Conservation (phyloP, 305 asterid genomes). For the Fraxinus floribunda region DNA sequence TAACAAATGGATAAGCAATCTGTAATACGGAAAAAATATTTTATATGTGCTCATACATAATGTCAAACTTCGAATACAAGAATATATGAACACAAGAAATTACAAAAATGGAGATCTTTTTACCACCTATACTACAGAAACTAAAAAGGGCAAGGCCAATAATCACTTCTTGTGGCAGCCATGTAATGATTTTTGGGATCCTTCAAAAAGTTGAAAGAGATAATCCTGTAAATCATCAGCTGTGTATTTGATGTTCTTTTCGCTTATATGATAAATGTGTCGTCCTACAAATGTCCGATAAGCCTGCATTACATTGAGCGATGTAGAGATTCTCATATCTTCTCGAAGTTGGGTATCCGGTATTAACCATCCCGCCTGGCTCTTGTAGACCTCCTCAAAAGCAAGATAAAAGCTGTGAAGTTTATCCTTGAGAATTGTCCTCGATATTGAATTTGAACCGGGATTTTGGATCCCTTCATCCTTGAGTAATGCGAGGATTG, state of each 20-base stretch:
- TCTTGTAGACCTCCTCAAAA: conserved; percentile 93
- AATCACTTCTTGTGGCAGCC: conserved; percentile 61
- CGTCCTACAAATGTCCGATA: conserved; percentile 84
- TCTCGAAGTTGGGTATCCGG: conserved; percentile 78
- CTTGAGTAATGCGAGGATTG: conserved; percentile 58
- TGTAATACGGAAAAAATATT: not conserved
- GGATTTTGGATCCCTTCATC: conserved; percentile 75
- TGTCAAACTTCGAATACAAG: conserved; percentile 14
- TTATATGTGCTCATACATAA: conserved; percentile 9
- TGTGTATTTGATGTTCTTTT: conserved; percentile 71
- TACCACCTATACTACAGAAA: conserved; percentile 4
- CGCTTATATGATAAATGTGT: conserved; percentile 55
- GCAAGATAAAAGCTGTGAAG: conserved; percentile 65
- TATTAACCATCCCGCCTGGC: conserved; percentile 79
- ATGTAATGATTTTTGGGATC: conserved; percentile 80
- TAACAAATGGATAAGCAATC: not conserved
- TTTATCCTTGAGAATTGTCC: conserved; percentile 64
- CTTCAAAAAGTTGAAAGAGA: conserved; percentile 76
- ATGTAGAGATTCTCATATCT: conserved; percentile 70
- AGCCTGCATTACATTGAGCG: conserved; percentile 83
- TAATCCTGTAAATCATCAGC: conserved; percentile 77
- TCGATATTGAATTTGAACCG: conserved; percentile 64
- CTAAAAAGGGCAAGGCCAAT: not conserved
- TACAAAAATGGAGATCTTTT: conserved; percentile 21
- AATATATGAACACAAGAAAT: not conserved